phyloP scores from a whole-genome alignment of 352 stramenopile genomes.

The Globisporangium cylindrosporum region DNA sequence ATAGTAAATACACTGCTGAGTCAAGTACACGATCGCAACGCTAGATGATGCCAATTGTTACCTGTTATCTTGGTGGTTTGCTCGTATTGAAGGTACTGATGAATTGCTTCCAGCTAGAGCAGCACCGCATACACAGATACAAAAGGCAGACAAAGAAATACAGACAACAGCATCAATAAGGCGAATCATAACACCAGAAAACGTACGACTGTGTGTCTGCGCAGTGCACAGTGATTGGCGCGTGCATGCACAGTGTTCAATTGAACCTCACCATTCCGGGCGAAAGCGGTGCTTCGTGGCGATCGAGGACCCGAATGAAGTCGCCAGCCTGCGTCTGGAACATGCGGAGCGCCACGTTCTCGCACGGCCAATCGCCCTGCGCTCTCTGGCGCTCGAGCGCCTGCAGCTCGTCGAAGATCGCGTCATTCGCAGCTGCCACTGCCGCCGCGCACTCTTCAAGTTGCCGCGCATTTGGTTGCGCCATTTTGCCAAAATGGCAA shows the following conservation, averaged over 20 bases:
- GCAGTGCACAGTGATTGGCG: not conserved
- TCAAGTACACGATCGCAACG: not conserved
- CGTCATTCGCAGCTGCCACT: not conserved
- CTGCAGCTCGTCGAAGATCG: conserved; percentile 30
- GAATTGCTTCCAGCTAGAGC: conserved; percentile 19
- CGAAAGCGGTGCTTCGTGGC: conserved; percentile 50
- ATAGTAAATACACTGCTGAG: not conserved
- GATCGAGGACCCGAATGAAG: conserved; percentile 63
- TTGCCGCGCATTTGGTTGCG: not conserved
- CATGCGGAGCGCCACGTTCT: conserved; percentile 5
- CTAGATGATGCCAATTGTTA: not conserved
- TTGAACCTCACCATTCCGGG: conserved; percentile 38
- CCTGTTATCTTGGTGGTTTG: not conserved
- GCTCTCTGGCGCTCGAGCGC: conserved; percentile 30
- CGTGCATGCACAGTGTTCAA: not conserved
- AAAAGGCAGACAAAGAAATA: not conserved
- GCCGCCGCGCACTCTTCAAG: not conserved
- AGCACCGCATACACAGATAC: not conserved
- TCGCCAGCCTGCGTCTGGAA: conserved; percentile 24
- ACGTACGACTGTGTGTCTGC: not conserved
- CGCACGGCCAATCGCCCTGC: conserved; percentile 19
- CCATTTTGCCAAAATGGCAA: not conserved
- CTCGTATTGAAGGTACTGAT: conserved; percentile 12
- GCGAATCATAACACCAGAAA: not conserved
- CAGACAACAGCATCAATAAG: not conserved